A percentile compares a stretch with the other conserved stretches of the same genome.
Conservation (phyloP, 805 yeast genomes). For the Candida silvatica region DNA sequence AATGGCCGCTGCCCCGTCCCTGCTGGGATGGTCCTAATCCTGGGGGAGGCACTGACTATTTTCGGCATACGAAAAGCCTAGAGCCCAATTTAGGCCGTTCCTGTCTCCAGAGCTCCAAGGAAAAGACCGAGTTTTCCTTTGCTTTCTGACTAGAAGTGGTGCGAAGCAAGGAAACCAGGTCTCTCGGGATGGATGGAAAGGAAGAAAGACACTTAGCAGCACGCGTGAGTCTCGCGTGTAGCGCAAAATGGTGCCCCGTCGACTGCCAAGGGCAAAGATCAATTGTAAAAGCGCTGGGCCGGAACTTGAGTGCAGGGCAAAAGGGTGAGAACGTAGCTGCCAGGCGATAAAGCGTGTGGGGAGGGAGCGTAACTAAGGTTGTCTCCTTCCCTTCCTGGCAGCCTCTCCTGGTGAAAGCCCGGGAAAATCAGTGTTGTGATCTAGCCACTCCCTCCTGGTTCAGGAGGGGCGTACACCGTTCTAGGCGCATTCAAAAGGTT, state of each 20-base stretch:
- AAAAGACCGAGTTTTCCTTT: background rate
- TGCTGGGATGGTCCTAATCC: slow-evolving; percentile 3
- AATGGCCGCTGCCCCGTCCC: background rate
- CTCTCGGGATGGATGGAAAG: slow-evolving; percentile 1
- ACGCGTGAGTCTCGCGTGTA: background rate
- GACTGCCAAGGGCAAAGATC: too few species aligned
- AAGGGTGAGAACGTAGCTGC: slow-evolving; percentile 2
- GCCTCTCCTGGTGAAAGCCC: slow-evolving; percentile 2
- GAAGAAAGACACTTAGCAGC: background rate
- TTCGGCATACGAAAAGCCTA: too few species aligned
- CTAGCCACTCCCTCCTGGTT: too few species aligned
- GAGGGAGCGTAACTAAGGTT: too few species aligned
- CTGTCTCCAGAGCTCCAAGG: too few species aligned
- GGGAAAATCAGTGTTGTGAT: too few species aligned
- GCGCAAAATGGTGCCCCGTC: background rate
- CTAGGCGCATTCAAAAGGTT: too few species aligned
- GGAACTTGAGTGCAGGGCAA: slow-evolving; percentile 3
- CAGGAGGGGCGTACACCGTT: too few species aligned
- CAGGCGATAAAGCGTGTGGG: background rate
- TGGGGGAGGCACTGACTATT: too few species aligned
- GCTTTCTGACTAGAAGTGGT: background rate
- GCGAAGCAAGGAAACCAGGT: slow-evolving; percentile 1
- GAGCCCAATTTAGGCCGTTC: too few species aligned
- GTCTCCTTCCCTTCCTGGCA: background rate
- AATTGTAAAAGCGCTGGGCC: too few species aligned